A percentile compares a stretch with the other conserved stretches of the same genome.
phyloP scores from a whole-genome alignment of 768 basidiomycete genomes.

The Calocybe gangraenosa region DNA sequence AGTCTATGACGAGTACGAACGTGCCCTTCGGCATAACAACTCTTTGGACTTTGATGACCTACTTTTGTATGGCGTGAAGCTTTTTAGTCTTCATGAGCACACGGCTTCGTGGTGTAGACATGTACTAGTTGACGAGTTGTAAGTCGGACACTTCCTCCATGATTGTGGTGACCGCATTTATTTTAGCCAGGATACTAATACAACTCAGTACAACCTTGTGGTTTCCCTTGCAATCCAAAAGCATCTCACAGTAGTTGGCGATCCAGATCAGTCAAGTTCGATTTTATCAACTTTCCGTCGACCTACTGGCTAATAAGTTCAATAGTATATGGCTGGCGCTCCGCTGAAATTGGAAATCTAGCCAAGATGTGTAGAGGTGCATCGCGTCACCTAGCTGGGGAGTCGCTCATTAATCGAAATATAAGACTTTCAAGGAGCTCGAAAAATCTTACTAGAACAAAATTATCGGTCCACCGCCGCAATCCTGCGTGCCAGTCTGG shows the following conservation, averaged over 20 bases:
- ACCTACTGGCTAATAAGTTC: constrained; percentile 4
- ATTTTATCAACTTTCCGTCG: background rate
- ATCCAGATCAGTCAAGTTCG: constrained; percentile 86
- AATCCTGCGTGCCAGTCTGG: constrained; percentile 68
- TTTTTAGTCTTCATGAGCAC: constrained; percentile 48
- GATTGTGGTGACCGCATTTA: background rate
- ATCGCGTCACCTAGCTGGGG: background rate
- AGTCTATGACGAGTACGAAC: constrained; percentile 67
- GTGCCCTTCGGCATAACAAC: constrained; percentile 53
- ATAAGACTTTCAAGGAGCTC: constrained; percentile 59
- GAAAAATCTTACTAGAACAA: constrained; percentile 74
- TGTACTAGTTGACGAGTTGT: constrained; percentile 83
- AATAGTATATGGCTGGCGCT: constrained; percentile 82
- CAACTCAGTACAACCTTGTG: constrained; percentile 79
- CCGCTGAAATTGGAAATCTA: constrained; percentile 74
- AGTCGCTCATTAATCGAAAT: background rate
- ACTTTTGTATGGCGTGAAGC: constrained; percentile 63
- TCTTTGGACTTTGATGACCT: constrained; percentile 88
- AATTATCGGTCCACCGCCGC: constrained; percentile 84
- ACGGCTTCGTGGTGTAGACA: constrained; percentile 60
- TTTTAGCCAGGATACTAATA: constrained; percentile 74
- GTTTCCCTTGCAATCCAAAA: constrained; percentile 50
- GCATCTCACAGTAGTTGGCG: constrained; percentile 79
- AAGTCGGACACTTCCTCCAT: constrained; percentile 25
- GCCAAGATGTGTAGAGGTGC: constrained; percentile 64